Evolutionary conservation across 106 monocot species (phyloP).

Genomic region (Agapanthus africanus): DNA sequence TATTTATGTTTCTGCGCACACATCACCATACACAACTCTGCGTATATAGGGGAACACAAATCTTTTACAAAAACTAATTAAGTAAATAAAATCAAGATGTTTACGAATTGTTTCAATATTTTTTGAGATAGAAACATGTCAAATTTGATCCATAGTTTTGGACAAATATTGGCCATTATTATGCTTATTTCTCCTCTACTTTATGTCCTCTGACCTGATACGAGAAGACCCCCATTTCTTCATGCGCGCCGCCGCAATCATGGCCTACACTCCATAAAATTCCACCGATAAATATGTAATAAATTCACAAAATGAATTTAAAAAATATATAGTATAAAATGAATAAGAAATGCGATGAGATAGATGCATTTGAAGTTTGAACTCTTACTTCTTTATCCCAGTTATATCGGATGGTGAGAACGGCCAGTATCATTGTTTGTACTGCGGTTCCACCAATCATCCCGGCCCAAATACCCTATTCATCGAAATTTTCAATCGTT

Average conservation of each 20-base stretch:
- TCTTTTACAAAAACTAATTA: no score
- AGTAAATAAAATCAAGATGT: no score
- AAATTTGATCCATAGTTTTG: no score
- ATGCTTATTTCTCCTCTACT: no score
- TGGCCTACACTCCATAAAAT: neutral
- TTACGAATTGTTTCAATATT: no score
- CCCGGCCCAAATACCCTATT: slow-evolving; percentile 78
- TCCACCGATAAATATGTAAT: no score
- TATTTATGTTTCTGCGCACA: no score
- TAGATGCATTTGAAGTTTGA: neutral
- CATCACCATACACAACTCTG: no score
- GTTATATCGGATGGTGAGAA: slow-evolving; percentile 44
- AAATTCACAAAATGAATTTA: neutral
- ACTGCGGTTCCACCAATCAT: slow-evolving; percentile 78
- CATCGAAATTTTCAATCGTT: neutral
- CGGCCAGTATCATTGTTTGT: slow-evolving; percentile 52
- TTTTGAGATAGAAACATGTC: no score
- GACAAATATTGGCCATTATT: no score
- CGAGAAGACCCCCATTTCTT: neutral
- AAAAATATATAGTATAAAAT: no score
- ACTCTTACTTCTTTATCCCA: slow-evolving; percentile 67
- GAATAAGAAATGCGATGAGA: neutral
- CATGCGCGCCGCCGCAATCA: neutral
- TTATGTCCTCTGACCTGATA: neutral
- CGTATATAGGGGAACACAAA: no score